Evolutionary conservation across 257 asterid genomes (phyloP).

Genomic region (Nicotiana tomentosiformis): DNA sequence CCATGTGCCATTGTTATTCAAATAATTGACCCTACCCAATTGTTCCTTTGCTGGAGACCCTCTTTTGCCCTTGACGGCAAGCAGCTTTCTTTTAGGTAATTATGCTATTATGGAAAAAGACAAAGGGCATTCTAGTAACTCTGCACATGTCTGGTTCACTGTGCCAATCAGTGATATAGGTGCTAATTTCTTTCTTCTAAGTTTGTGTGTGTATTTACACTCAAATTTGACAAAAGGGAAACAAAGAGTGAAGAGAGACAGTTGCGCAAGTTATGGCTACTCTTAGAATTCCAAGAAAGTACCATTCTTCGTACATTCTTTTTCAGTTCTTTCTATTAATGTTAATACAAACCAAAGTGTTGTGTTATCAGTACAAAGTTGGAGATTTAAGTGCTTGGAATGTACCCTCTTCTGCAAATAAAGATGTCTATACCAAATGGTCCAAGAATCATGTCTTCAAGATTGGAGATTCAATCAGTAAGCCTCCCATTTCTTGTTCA

Average conservation of each 20-base stretch:
- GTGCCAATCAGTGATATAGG: not conserved
- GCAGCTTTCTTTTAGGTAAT: not conserved
- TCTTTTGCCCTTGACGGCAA: not conserved
- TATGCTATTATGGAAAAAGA: not conserved
- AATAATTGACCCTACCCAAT: not conserved
- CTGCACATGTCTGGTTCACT: not conserved
- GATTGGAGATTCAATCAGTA: constrained; percentile 80
- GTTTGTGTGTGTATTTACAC: not conserved
- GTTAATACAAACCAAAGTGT: constrained; percentile 28
- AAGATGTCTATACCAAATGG: constrained; percentile 59
- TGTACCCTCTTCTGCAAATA: constrained; percentile 56
- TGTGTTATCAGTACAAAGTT: constrained; percentile 52
- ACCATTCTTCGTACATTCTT: constrained; percentile 27
- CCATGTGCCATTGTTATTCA: constrained; percentile 8
- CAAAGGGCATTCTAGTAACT: not conserved
- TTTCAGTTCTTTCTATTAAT: constrained; percentile 31
- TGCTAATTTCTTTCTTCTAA: not conserved
- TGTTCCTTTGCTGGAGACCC: not conserved
- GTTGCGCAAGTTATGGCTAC: constrained; percentile 22
- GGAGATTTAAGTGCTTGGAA: constrained; percentile 80
- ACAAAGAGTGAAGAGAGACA: not conserved
- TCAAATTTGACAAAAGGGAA: not conserved
- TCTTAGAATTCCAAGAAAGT: constrained; percentile 20
- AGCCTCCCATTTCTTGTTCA: constrained; percentile 21
- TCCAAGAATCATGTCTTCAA: constrained; percentile 47